A percentile compares a stretch with the other conserved stretches of the same genome.
Evolutionary conservation across 2,329 filamentous ascomycete species (phyloP).

Genomic region (Chrysosporium keratinophilum): DNA sequence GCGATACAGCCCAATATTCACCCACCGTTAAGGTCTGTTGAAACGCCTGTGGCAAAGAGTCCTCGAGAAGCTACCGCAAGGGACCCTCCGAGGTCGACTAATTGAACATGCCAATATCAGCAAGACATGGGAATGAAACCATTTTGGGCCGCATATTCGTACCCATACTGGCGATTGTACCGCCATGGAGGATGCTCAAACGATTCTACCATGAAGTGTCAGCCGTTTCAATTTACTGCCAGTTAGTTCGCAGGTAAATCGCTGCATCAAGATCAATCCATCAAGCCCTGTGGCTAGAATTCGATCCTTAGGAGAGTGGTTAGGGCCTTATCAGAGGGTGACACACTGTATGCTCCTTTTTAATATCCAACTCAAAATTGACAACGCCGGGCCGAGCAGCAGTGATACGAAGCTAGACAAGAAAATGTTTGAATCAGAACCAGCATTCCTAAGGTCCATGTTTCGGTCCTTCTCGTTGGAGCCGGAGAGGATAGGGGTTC

Average conservation of each 20-base stretch:
- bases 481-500: not conserved
- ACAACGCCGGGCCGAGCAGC: slow-evolving; percentile 51
- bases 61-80: slow-evolving; percentile 56
- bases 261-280: no score
- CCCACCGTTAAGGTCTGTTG: slow-evolving; percentile 53
- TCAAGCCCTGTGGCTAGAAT: no score
- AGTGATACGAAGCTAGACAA: slow-evolving; percentile 50
- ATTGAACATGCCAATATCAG: not conserved
- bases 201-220: slow-evolving; percentile 43
- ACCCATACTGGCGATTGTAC: slow-evolving; percentile 54
- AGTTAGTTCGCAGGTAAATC: no score
- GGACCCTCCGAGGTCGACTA: slow-evolving; percentile 56
- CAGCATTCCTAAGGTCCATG: not conserved
- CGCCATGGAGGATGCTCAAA: slow-evolving; percentile 56
- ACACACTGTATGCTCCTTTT: slow-evolving; percentile 54
- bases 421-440: slow-evolving; percentile 6
- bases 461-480: not conserved
- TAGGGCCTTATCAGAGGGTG: not conserved
- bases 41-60: slow-evolving; percentile 56
- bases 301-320: not conserved
- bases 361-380: slow-evolving; percentile 54
- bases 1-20: not conserved
- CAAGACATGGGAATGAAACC: not conserved
- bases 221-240: not conserved
- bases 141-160: slow-evolving; percentile 12